These are phyloP conservation scores for Sinapis alba DNA, from an alignment of 441 rosid species.

Conservation along the genomic window DNA sequence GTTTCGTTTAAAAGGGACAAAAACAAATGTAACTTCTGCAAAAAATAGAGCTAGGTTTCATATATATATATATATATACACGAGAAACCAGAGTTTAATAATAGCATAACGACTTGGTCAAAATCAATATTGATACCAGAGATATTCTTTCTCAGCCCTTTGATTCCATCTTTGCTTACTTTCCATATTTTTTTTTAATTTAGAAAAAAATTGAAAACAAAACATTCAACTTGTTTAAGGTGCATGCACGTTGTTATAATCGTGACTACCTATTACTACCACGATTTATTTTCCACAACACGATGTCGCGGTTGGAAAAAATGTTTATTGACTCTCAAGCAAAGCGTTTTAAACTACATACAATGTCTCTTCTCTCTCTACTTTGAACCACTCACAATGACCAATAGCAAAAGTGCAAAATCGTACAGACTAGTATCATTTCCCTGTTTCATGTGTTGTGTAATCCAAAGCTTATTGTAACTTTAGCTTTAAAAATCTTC, in stretches of 20 bases:
- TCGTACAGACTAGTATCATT: no score
- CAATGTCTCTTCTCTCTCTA: no score
- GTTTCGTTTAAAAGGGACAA: slow-evolving; percentile 5
- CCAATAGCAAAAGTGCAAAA: no score
- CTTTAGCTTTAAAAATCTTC: no score
- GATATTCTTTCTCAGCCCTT: slow-evolving; percentile 40
- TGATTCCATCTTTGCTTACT: slow-evolving; percentile 18
- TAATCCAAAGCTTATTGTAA: no score
- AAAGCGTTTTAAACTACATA: no score
- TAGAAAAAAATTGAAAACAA: neutral
- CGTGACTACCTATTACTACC: slow-evolving; percentile 27
- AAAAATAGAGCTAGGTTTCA: slow-evolving; percentile 16
- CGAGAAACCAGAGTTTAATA: slow-evolving; percentile 26
- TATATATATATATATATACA: neutral
- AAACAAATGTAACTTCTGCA: slow-evolving; percentile 18
- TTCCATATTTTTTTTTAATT: neutral
- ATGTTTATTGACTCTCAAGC: slow-evolving; percentile 32
- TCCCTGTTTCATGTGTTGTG: no score
- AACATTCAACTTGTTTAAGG: slow-evolving; percentile 9
- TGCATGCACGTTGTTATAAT: slow-evolving; percentile 36
- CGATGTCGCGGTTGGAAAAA: neutral
- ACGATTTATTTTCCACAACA: slow-evolving; percentile 13
- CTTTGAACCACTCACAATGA: no score
- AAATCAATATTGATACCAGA: slow-evolving; percentile 22
- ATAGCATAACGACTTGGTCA: slow-evolving; percentile 39